Evolutionary conservation across 176 grass and related monocot genomes (phyloP), one percentile per base, ranked within the genome.

Genomic region (Microstegium vimineum): DNA sequence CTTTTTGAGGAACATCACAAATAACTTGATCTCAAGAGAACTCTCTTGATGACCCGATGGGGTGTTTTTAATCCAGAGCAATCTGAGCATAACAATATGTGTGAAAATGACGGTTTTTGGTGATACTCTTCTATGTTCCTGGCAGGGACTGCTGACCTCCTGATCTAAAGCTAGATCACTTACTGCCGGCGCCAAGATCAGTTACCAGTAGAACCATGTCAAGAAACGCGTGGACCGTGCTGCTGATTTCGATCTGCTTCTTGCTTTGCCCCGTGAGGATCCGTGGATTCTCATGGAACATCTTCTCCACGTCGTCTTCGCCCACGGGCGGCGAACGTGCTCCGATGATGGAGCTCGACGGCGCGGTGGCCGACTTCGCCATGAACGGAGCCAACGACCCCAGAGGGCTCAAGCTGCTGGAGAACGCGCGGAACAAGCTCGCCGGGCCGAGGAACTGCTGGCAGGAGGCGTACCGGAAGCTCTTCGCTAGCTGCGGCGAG

Each of bases 401-500:
- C 17, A 59, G 68, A 61, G 96, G 80, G 77, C 38, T 38, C 15
- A 87, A 95, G 84, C 73, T 98, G 32, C 79, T 98, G 35, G 96
- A 98, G 83, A 91, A 97, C 59, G 94, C 92, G 23, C 64, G 75
- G 87, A 87, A 15, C 76, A 90, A 81, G 72, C 80, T 98, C 13
- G 67, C 61, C 3, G 91, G 87, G 6, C 80, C 85, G 2, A 90
- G 38, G 35, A 83, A 84, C 80, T 98, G 96, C 84, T 99, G 93
- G 96, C 93, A 99, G 36, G 83, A 87, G 6, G 96, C 89, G 18
- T 99, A 99, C 76, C 75, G 83, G 38, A 88, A 69, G 23, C 76
- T 99, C 6, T 99, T 95, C 63, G 75, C 89, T 22, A 81, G 93
- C 73, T 99, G 96, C 78, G 69, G 74, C 30, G 93, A 88, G 5